Evolutionary conservation across 2,329 filamentous ascomycete species (phyloP).

Genomic region (Stachybotrys chlorohalonatus): DNA sequence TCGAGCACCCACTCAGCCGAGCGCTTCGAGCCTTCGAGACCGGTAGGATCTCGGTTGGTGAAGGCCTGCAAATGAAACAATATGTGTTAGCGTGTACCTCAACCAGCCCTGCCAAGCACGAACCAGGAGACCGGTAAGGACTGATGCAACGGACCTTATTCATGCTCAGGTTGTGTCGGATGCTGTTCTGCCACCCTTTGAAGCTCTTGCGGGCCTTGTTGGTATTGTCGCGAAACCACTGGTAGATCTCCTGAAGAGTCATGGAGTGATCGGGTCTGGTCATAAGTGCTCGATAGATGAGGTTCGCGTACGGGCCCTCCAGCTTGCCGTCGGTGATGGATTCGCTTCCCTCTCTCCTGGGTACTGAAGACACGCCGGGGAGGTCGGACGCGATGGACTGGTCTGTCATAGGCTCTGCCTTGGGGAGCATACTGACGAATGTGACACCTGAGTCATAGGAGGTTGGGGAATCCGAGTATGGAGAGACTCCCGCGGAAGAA

Average conservation of each 20-base stretch:
- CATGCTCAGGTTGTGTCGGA: constrained; percentile 94
- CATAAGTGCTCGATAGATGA: constrained; percentile 71
- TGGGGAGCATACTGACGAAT: not conserved
- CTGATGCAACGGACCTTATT: constrained; percentile 56
- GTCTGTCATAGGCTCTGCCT: not conserved
- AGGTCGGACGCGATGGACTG: not conserved
- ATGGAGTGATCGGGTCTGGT: constrained; percentile 58
- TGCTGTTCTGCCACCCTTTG: constrained; percentile 91
- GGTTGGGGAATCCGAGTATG: not conserved
- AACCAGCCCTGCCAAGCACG: constrained; percentile 4
- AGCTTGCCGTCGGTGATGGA: constrained; percentile 11
- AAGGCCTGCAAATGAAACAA: constrained; percentile 22
- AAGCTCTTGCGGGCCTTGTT: constrained; percentile 63
- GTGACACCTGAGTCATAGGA: not conserved
- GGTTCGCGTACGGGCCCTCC: constrained; percentile 68
- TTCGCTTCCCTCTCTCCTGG: not conserved
- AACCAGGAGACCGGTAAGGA: not conserved
- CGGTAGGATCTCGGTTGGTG: constrained; percentile 24
- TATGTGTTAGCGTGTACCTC: not conserved
- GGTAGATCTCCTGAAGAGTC: constrained; percentile 78
- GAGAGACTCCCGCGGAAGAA: not conserved
- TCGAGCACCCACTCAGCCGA: constrained; percentile 70
- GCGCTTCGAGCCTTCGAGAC: constrained; percentile 43
- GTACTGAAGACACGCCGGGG: not conserved
- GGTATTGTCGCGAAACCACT: constrained; percentile 80